Conservation (phyloP, 352 stramenopile species). For the Plasmopara muralis region DNA sequence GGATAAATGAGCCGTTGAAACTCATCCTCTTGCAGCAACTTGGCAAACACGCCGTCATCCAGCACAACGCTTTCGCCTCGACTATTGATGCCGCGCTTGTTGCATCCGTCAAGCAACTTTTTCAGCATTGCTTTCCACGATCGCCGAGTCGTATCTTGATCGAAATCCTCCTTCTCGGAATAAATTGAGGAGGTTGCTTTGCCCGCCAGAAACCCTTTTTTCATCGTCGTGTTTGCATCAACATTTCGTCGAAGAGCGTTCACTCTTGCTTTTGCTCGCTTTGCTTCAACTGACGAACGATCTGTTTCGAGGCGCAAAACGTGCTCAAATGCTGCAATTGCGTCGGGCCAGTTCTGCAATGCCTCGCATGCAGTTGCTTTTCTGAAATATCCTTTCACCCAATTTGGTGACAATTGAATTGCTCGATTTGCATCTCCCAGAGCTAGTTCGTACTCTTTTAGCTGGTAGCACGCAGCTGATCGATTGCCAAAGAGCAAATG, state of each 20-base stretch:
- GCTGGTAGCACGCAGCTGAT: slow-evolving; percentile 71
- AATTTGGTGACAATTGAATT: slow-evolving; percentile 76
- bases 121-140: slow-evolving; percentile 63
- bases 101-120: slow-evolving; percentile 55
- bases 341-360: slow-evolving; percentile 48
- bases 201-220: slow-evolving; percentile 45
- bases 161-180: slow-evolving; percentile 49
- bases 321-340: slow-evolving; percentile 66
- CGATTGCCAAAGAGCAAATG: slow-evolving; percentile 84
- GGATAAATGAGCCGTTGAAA: slow-evolving; percentile 81
- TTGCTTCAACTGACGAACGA: slow-evolving; percentile 20
- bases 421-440: slow-evolving; percentile 79
- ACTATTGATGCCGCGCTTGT: slow-evolving; percentile 42
- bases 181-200: slow-evolving; percentile 43
- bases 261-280: slow-evolving; percentile 48
- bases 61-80: slow-evolving; percentile 53
- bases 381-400: slow-evolving; percentile 90
- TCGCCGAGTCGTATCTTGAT: slow-evolving; percentile 33
- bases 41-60: slow-evolving; percentile 74
- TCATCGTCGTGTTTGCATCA: slow-evolving; percentile 18
- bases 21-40: slow-evolving; percentile 52
- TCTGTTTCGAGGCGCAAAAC: slow-evolving; percentile 60
- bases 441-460: slow-evolving; percentile 63
- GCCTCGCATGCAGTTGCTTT: slow-evolving; percentile 78
- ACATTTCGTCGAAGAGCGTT: slow-evolving; percentile 6